Percentiles rank a stretch among this genome's conserved stretches.
Evolutionary conservation across 2,329 filamentous ascomycete genomes (phyloP).

Genomic region (Didymella segeticola): DNA sequence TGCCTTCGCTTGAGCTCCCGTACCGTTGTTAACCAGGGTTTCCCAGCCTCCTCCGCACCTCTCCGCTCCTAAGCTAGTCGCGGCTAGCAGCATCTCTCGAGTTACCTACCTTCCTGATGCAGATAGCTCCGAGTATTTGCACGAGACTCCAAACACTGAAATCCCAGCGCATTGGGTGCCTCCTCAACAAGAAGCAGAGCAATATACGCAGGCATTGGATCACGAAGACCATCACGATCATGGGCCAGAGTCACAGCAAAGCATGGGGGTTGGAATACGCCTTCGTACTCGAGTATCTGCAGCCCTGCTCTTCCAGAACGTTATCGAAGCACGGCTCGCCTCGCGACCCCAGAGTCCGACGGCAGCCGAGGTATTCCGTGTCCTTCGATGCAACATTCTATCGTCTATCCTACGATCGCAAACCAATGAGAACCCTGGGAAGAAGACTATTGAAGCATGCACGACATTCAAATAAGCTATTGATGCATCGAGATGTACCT

Average conservation of each 20-base stretch:
- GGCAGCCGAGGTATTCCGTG: conserved; percentile 31
- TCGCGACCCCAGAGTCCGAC: conserved; percentile 17
- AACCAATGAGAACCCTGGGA: conserved; percentile 4
- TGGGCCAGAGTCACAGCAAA: conserved; percentile 4
- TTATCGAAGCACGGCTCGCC: conserved; percentile 30
- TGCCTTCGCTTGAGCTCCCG: conserved; percentile 12
- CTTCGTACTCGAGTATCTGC: conserved; percentile 1
- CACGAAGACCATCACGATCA: conserved; percentile 4
- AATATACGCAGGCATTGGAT: conserved; percentile 8
- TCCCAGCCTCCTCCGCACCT: conserved; percentile 17
- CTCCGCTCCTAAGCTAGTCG: conserved; percentile 9
- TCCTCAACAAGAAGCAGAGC: conserved; percentile 16
- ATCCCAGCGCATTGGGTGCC: not conserved
- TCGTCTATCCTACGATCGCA: conserved; percentile 30
- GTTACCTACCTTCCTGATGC: conserved; percentile 12
- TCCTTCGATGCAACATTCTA: conserved; percentile 27
- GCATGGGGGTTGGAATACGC: conserved; percentile 5
- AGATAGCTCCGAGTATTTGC: conserved; percentile 14
- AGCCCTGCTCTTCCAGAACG: conserved; percentile 22
- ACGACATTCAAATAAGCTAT: conserved; percentile 26
- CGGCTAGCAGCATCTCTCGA: conserved; percentile 6
- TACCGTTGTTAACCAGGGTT: conserved; percentile 17
- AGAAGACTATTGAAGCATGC: conserved; percentile 18
- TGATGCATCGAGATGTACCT: conserved; percentile 25
- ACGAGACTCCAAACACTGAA: conserved; percentile 3